Conservation (phyloP, 345 rosid species). For the Jatropha curcas region DNA sequence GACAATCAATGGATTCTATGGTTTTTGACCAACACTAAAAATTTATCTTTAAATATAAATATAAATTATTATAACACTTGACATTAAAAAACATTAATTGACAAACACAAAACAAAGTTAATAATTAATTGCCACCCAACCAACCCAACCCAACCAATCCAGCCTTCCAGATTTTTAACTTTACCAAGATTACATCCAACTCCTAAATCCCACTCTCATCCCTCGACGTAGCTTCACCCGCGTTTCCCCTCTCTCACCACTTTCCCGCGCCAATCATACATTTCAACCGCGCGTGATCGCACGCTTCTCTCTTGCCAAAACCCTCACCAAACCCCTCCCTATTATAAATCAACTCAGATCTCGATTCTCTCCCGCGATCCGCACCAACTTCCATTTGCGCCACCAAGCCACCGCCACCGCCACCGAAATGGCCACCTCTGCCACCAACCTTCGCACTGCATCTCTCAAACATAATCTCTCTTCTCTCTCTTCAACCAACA, state of each 20-base stretch:
- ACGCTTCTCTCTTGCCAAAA: slow-evolving; percentile 5
- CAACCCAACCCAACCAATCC: too few relatives aligned
- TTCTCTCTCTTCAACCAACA: slow-evolving; percentile 6
- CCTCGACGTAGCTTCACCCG: not conserved
- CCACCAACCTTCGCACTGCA: slow-evolving; percentile 7
- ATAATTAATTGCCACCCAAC: too few relatives aligned
- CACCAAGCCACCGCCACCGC: not conserved
- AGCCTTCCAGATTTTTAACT: too few relatives aligned
- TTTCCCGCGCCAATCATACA: not conserved
- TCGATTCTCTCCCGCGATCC: not conserved
- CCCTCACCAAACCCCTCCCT: slow-evolving; percentile 23
- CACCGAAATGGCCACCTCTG: slow-evolving; percentile 12
- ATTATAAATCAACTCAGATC: slow-evolving; percentile 13
- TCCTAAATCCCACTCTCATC: slow-evolving; percentile 1
- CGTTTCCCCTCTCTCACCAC: not conserved
- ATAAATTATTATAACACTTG: too few relatives aligned
- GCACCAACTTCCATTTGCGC: not conserved
- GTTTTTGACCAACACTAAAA: too few relatives aligned
- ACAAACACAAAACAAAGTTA: too few relatives aligned
- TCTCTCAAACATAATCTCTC: not conserved
- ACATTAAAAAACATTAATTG: too few relatives aligned
- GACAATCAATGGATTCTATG: too few relatives aligned
- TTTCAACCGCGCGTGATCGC: slow-evolving; percentile 3
- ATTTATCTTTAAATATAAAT: too few relatives aligned
- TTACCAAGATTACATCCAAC: too few relatives aligned